These are phyloP conservation scores for Trichoderma harzianum DNA, from an alignment of 2,329 filamentous ascomycete genomes.

Conservation along the genomic window DNA sequence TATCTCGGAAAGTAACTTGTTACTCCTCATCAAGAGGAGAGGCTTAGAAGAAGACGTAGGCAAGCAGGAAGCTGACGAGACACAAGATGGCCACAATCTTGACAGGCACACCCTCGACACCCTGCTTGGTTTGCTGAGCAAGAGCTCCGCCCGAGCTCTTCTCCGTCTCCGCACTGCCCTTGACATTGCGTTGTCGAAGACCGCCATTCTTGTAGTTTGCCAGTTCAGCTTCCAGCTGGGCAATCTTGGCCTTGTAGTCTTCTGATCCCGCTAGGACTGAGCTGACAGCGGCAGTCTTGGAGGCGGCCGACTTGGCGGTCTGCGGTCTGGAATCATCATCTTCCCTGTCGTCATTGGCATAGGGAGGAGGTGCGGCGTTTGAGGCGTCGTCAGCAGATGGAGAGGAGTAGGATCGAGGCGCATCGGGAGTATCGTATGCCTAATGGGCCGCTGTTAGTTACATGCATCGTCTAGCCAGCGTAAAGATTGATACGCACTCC, in stretches of 20 bases:
- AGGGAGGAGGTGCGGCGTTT: constrained; percentile 33
- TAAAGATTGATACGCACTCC: constrained; percentile 35
- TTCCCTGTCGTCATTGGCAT: constrained; percentile 34
- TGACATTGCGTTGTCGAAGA: constrained; percentile 74
- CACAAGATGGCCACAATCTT: constrained; percentile 81
- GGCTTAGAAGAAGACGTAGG: constrained; percentile 89
- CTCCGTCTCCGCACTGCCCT: constrained; percentile 50
- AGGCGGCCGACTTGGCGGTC: constrained; percentile 29
- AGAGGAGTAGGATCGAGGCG: constrained; percentile 44
- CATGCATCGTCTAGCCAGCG: not conserved
- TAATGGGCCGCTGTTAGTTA: constrained; percentile 19
- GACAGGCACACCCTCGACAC: constrained; percentile 74
- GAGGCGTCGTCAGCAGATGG: constrained; percentile 35
- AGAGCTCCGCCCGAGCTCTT: constrained; percentile 41
- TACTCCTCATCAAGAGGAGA: not conserved
- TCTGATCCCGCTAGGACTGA: constrained; percentile 43
- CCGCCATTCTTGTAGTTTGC: constrained; percentile 68
- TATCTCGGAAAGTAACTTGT: not conserved
- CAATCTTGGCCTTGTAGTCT: constrained; percentile 69
- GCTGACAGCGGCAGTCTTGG: constrained; percentile 44
- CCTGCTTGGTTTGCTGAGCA: constrained; percentile 55
- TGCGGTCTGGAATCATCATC: constrained; percentile 30
- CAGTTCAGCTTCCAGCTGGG: constrained; percentile 72
- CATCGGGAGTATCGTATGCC: constrained; percentile 43
- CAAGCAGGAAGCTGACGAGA: constrained; percentile 85